A percentile compares a stretch with the other conserved stretches of the same genome.
Evolutionary conservation across 192 early-diverging fungal species (phyloP).

Genomic region (Backusella tarrabulga): DNA sequence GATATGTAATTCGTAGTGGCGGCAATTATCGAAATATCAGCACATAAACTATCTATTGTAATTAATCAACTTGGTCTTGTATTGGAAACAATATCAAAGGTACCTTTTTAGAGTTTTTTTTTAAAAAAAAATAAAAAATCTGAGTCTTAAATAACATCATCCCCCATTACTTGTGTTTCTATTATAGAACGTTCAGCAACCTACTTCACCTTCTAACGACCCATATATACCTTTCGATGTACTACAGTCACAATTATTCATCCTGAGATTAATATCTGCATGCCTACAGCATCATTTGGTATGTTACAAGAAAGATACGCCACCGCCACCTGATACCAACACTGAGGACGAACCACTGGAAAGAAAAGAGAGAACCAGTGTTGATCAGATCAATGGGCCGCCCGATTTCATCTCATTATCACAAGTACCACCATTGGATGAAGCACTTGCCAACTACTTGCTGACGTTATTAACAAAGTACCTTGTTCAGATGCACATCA

Average conservation of each 20-base stretch:
- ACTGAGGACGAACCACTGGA: background rate
- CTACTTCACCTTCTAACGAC: background rate
- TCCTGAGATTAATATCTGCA: constrained; percentile 74
- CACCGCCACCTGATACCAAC: background rate
- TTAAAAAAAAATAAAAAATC: background rate
- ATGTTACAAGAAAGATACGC: constrained; percentile 5
- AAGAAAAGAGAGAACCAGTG: background rate
- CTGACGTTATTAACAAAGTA: constrained; percentile 10
- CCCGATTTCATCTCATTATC: background rate
- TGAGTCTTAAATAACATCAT: background rate
- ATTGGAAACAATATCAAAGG: constrained; percentile 22
- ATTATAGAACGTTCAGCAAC: constrained; percentile 1
- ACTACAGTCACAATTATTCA: constrained; percentile 83
- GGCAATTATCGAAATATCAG: constrained; percentile 30
- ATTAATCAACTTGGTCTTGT: constrained; percentile 20
- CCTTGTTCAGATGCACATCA: constrained; percentile 9
- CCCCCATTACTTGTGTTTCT: background rate
- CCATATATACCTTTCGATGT: constrained; percentile 16
- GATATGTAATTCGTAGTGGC: constrained; percentile 19
- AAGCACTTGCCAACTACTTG: constrained; percentile 39
- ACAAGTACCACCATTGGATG: constrained; percentile 75
- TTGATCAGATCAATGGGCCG: background rate
- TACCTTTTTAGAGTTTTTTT: background rate
- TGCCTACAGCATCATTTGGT: constrained; percentile 71
- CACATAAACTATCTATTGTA: constrained; percentile 24